Percentiles rank a stretch among this genome's conserved stretches.
Evolutionary conservation across 805 yeast genomes (phyloP).

Genomic region (Yarrowia phangngaensis): DNA sequence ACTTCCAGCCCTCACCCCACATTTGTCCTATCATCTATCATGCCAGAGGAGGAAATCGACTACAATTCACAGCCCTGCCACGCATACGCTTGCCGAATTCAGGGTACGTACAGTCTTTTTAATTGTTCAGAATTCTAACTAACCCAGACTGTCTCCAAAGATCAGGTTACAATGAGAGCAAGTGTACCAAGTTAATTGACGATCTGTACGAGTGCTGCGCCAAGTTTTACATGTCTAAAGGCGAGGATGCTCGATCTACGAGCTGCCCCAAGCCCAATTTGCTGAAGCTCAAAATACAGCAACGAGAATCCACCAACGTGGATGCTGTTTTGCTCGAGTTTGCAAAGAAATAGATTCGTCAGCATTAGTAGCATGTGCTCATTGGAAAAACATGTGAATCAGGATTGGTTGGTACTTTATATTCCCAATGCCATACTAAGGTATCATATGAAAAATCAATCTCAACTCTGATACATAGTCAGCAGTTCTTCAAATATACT

Average conservation of each 20-base stretch:
- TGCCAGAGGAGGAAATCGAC: slow-evolving; percentile 24
- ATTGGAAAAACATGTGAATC: too few species aligned
- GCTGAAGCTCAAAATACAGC: slow-evolving; percentile 60
- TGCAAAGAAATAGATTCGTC: slow-evolving; percentile 31
- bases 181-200: slow-evolving; percentile 67
- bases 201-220: slow-evolving; percentile 71
- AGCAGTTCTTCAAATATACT: too few species aligned
- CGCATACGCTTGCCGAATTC: slow-evolving; percentile 77
- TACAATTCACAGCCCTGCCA: slow-evolving; percentile 50
- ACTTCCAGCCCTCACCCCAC: too few species aligned
- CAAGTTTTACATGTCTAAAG: slow-evolving; percentile 57
- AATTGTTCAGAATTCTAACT: not conserved
- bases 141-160: slow-evolving; percentile 55
- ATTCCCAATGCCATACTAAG: too few species aligned
- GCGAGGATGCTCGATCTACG: slow-evolving; percentile 56
- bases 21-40: too few species aligned
- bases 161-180: slow-evolving; percentile 65
- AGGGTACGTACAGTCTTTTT: slow-evolving; percentile 44
- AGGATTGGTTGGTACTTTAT: too few species aligned
- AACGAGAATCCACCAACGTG: slow-evolving; percentile 52
- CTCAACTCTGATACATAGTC: too few species aligned
- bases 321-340: slow-evolving; percentile 51
- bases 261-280: slow-evolving; percentile 75
- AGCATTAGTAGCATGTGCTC: too few species aligned
- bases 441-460: too few species aligned